Evolutionary conservation across 768 basidiomycete species (phyloP).

Genomic region (Phaeotremella fagi): DNA sequence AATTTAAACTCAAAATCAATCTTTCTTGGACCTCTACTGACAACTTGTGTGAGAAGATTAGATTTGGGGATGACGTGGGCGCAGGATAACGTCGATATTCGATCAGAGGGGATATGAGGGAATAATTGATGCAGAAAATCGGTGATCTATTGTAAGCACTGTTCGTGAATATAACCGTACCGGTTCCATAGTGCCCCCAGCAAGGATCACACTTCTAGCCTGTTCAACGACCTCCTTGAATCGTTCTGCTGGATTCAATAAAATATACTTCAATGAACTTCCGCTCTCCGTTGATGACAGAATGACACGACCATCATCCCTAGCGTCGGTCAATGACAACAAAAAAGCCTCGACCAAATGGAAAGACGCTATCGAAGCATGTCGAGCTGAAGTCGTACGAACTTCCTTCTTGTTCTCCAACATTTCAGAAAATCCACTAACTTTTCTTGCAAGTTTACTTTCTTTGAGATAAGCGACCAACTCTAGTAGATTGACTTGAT

Average conservation of each 20-base stretch:
- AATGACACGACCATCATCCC: conserved; percentile 73
- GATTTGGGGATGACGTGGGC: conserved; percentile 81
- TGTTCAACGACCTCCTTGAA: conserved; percentile 78
- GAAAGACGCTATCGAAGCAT: conserved; percentile 63
- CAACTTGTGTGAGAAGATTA: conserved; percentile 70
- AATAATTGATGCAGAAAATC: conserved; percentile 81
- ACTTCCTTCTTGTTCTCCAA: conserved; percentile 50
- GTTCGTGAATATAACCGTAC: conserved; percentile 49
- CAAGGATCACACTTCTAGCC: conserved; percentile 79
- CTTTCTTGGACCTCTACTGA: conserved; percentile 70
- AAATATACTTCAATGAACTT: conserved; percentile 78
- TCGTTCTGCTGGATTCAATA: conserved; percentile 81
- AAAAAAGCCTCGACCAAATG: conserved; percentile 75
- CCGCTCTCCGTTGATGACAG: conserved; percentile 52
- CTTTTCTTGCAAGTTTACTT: conserved; percentile 67
- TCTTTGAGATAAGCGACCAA: conserved; percentile 71
- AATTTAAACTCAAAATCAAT: conserved; percentile 75
- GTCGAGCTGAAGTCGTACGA: conserved; percentile 10
- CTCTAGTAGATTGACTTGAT: conserved; percentile 76
- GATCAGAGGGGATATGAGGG: conserved; percentile 57
- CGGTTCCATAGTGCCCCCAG: conserved; percentile 99
- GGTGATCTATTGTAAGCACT: conserved; percentile 59
- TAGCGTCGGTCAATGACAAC: conserved; percentile 69
- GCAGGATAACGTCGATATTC: conserved; percentile 78
- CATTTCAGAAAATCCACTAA: conserved; percentile 72